A percentile compares a stretch with the other conserved stretches of the same genome.
Conservation (phyloP, 495 filamentous ascomycete genomes). For the Bacidia gigantensis region DNA sequence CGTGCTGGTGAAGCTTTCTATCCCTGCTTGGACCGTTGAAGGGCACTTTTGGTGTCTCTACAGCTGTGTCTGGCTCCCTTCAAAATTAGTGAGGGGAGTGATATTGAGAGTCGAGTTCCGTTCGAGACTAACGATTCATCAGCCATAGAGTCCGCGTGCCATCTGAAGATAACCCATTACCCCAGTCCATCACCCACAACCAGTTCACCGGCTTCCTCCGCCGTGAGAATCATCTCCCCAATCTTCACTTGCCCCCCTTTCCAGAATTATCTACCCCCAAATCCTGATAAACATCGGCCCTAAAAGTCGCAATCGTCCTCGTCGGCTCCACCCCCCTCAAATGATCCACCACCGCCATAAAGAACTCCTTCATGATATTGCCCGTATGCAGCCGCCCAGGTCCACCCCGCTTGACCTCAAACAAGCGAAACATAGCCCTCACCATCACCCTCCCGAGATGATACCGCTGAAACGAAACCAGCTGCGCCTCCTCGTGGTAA, state of each 20-base stretch:
- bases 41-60: too few species aligned
- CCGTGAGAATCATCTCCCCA: not conserved
- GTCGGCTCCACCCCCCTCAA: not conserved
- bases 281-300: not conserved
- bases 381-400: not conserved
- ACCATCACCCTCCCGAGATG: not conserved
- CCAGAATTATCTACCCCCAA: not conserved
- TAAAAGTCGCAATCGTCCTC: not conserved
- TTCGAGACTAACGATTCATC: too few species aligned
- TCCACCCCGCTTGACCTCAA: not conserved
- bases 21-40: too few species aligned
- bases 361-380: not conserved
- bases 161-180: too few species aligned
- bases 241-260: not conserved
- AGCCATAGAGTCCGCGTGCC: too few species aligned
- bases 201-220: not conserved
- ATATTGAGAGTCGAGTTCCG: too few species aligned
- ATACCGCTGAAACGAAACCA: not conserved
- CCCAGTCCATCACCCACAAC: not conserved
- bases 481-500: not conserved
- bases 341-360: not conserved
- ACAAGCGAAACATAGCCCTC: not conserved
- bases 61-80: too few species aligned
- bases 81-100: too few species aligned
- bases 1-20: too few species aligned